Conservation (phyloP, 2,329 filamentous ascomycete species). For the Neurospora sp. region DNA sequence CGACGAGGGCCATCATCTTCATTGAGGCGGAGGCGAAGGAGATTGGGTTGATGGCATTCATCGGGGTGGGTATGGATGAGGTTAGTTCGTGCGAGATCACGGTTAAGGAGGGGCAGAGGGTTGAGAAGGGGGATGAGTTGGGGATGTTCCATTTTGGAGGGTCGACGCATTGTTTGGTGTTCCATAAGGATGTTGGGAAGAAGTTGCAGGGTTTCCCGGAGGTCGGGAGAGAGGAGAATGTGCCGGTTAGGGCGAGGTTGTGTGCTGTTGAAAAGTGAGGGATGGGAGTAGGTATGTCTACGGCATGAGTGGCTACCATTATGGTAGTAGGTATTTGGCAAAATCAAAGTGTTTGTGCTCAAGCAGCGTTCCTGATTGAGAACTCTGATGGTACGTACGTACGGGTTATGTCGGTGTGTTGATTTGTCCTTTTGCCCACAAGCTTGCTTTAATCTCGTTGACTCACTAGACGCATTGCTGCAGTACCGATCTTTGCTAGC, state of each 20-base stretch:
- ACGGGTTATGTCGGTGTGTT: too few relatives aligned
- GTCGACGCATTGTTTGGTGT: constrained; percentile 58
- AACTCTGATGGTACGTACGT: too few relatives aligned
- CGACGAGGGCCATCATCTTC: constrained; percentile 59
- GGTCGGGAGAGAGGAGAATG: constrained; percentile 20
- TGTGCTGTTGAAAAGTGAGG: constrained; percentile 10
- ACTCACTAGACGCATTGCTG: too few relatives aligned
- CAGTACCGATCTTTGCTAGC: too few relatives aligned
- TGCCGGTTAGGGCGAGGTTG: constrained; percentile 23
- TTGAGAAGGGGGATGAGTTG: constrained; percentile 60
- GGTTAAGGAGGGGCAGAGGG: constrained; percentile 52
- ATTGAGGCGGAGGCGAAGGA: constrained; percentile 58
- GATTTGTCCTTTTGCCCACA: too few relatives aligned
- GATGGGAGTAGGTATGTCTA: background rate
- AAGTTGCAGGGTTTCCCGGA: constrained; percentile 30
- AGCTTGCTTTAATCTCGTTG: too few relatives aligned
- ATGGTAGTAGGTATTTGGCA: background rate
- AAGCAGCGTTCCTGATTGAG: background rate
- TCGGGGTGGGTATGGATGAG: constrained; percentile 68
- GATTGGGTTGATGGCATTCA: constrained; percentile 60
- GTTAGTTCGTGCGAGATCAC: constrained; percentile 65
- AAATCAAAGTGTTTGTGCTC: background rate
- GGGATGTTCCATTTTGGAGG: constrained; percentile 81
- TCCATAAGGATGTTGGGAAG: constrained; percentile 40
- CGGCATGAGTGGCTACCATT: background rate